Evolutionary conservation across 345 rosid species (phyloP).

Genomic region (Citrus maxima): DNA sequence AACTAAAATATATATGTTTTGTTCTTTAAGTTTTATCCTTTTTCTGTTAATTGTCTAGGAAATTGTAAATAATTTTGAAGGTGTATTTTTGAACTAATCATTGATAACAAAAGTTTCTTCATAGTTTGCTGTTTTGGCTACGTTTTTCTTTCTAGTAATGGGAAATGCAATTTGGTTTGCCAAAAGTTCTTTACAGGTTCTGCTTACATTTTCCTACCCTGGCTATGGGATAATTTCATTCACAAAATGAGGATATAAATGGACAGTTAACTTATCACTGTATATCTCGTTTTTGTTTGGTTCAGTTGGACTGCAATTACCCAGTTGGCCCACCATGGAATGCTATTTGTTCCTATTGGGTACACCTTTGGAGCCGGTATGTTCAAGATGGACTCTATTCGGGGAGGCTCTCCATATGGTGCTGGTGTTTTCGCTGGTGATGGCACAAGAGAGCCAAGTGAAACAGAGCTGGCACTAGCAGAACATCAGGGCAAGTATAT

Average conservation of each 20-base stretch:
- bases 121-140: neutral
- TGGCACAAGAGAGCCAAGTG: slow-evolving; percentile 72
- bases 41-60: neutral
- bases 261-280: neutral
- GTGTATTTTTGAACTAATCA: neutral
- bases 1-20: neutral
- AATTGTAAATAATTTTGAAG: neutral
- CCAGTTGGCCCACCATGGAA: slow-evolving; percentile 78
- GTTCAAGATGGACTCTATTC: slow-evolving; percentile 70
- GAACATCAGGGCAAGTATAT: slow-evolving; percentile 82
- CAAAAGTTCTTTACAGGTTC: too few relatives aligned
- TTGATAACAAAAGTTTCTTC: neutral
- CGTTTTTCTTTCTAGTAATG: neutral
- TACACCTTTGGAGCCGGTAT: slow-evolving; percentile 82
- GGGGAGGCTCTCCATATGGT: slow-evolving; percentile 79
- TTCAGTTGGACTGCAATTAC: slow-evolving; percentile 77
- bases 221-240: neutral
- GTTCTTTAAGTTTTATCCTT: neutral
- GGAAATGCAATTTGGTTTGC: neutral
- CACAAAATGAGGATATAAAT: neutral
- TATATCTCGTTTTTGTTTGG: neutral
- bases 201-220: neutral
- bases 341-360: slow-evolving; percentile 83
- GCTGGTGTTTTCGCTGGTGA: slow-evolving; percentile 72
- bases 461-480: slow-evolving; percentile 62